These are phyloP conservation scores for Tetrapisispora taiwanensis DNA, from an alignment of 805 yeast species.

Conservation along the genomic window DNA sequence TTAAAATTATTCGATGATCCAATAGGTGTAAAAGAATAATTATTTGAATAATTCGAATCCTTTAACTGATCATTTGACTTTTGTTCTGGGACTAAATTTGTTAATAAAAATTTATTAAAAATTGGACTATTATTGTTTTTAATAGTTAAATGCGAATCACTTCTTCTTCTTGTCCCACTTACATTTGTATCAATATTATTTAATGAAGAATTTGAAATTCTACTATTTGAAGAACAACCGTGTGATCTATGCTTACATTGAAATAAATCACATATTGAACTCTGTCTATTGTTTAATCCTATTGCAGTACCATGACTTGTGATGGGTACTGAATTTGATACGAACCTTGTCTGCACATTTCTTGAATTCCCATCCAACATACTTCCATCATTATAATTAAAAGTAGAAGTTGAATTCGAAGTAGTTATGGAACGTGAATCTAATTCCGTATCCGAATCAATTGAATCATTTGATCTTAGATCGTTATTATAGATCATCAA, in stretches of 20 bases:
- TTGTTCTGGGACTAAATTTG: not conserved
- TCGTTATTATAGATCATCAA: conserved; percentile 5
- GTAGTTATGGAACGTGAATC: not conserved
- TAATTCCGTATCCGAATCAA: not conserved
- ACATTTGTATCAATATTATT: not conserved
- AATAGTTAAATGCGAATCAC: conserved; percentile 1
- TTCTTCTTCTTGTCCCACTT: not conserved
- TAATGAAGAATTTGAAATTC: not conserved
- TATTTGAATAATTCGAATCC: not conserved
- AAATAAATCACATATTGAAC: conserved; percentile 1
- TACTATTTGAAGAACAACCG: not conserved
- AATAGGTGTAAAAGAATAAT: not conserved
- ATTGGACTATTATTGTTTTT: not conserved
- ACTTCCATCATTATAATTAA: not conserved
- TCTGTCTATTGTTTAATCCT: not conserved
- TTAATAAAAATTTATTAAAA: not conserved
- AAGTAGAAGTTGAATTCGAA: not conserved
- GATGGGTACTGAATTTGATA: not conserved
- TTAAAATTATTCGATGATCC: not conserved
- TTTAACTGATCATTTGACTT: not conserved
- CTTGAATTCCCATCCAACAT: not conserved
- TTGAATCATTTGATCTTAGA: not conserved
- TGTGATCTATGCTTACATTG: conserved; percentile 2
- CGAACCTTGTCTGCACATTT: too few relatives aligned
- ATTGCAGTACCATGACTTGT: not conserved